Evolutionary conservation across 2,329 filamentous ascomycete species (phyloP).

Genomic region (Akanthomyces uredinophilus): DNA sequence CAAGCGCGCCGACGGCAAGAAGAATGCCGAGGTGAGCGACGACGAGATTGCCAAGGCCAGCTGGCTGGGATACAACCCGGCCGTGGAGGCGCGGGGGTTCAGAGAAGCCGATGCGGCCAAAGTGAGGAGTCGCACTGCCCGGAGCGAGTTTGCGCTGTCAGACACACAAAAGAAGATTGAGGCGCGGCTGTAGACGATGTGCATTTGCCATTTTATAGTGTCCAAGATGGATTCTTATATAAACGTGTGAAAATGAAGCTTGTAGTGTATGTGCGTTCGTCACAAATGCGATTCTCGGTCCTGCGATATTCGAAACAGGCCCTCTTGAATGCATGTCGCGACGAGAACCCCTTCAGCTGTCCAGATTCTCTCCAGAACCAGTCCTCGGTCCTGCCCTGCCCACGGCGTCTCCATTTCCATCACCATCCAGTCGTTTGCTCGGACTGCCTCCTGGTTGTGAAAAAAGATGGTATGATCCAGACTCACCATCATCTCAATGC

Average conservation of each 20-base stretch:
- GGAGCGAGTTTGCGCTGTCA: conserved; percentile 9
- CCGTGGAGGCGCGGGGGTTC: conserved; percentile 8
- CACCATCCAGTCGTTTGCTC: conserved; percentile 10
- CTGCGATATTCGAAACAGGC: neutral
- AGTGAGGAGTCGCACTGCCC: neutral
- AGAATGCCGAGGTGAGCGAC: neutral
- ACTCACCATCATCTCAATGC: conserved; percentile 12
- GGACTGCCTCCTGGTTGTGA: neutral
- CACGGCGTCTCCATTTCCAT: conserved; percentile 15
- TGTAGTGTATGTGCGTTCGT: neutral
- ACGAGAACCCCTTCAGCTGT: neutral
- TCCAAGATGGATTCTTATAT: neutral
- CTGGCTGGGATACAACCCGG: conserved; percentile 12
- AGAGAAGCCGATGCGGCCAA: conserved; percentile 6
- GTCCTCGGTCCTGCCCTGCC: conserved; percentile 11
- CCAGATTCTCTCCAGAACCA: conserved; percentile 13
- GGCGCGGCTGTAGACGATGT: neutral
- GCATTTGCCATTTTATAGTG: neutral
- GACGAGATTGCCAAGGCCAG: neutral
- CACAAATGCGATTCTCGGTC: neutral
- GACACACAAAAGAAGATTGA: conserved; percentile 14
- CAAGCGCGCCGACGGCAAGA: conserved; percentile 20
- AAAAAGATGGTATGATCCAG: conserved; percentile 14
- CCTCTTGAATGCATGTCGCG: conserved; percentile 10
- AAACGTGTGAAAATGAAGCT: neutral